These are phyloP conservation scores for Irpex rosettiformis DNA, from an alignment of 1,284 basidiomycete genomes.

Conservation along the genomic window DNA sequence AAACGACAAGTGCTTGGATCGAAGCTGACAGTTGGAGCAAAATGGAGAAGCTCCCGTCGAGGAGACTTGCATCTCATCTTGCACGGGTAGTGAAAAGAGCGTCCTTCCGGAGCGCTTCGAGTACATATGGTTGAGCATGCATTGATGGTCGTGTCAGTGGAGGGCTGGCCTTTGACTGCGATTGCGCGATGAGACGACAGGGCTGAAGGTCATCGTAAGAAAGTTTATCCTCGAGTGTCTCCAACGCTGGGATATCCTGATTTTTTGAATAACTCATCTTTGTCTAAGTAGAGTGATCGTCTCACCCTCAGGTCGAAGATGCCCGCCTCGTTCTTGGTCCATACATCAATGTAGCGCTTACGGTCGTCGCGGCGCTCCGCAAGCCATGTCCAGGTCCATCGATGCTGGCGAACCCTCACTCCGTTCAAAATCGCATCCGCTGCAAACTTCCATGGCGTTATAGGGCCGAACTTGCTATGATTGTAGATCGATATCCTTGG, in stretches of 20 bases:
- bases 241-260: constrained; percentile 64
- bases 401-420: constrained; percentile 80
- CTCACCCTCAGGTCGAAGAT: constrained; percentile 38
- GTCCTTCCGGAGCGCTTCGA: too few relatives aligned
- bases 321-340: constrained; percentile 72
- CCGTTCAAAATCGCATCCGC: constrained; percentile 79
- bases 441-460: constrained; percentile 81
- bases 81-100: neutral
- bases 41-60: neutral
- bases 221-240: constrained; percentile 78
- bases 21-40: neutral
- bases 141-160: constrained; percentile 81
- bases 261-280: neutral
- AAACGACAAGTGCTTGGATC: constrained; percentile 2
- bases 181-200: constrained; percentile 94
- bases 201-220: constrained; percentile 96
- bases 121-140: constrained; percentile 58
- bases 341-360: constrained; percentile 80
- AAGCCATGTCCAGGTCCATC: constrained; percentile 95
- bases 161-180: constrained; percentile 85
- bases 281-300: neutral
- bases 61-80: neutral
- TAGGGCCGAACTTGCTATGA: constrained; percentile 62
- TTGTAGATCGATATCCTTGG: constrained; percentile 71
- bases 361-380: constrained; percentile 87